Percentiles rank a stretch among this genome's conserved stretches.
phyloP scores from a whole-genome alignment of 345 rosid genomes.

The Corchorus capsularis region DNA sequence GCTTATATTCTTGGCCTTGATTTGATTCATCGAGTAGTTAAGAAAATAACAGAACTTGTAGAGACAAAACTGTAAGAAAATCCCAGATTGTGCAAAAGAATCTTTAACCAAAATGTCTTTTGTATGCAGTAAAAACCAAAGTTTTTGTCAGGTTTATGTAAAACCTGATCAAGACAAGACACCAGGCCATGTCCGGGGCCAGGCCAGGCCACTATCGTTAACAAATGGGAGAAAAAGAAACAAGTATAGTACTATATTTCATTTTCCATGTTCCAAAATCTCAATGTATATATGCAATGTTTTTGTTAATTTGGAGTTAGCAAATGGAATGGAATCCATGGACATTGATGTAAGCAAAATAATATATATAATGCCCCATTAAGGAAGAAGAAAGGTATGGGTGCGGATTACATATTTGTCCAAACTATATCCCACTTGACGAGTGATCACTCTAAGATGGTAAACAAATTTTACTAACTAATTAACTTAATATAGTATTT shows the following conservation, averaged over 20 bases:
- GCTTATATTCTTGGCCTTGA: neutral
- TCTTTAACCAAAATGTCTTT: constrained; percentile 7
- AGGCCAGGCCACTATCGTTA: neutral
- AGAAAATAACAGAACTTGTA: neutral
- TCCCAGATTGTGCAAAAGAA: neutral
- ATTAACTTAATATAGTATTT: neutral
- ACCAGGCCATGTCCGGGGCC: neutral
- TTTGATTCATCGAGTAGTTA: neutral
- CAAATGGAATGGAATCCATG: constrained; percentile 17
- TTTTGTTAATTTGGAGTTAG: neutral
- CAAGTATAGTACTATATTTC: neutral
- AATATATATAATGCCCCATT: neutral
- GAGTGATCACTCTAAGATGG: neutral
- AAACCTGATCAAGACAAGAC: constrained; percentile 15
- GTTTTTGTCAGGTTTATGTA: neutral
- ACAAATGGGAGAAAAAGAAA: neutral
- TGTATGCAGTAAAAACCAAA: constrained; percentile 4
- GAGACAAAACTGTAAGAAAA: constrained; percentile 4
- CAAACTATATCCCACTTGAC: neutral
- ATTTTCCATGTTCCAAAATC: constrained; percentile 5
- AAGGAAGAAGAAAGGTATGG: neutral
- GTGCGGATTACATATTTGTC: neutral
- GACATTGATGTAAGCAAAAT: constrained; percentile 3
- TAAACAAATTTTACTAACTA: neutral
- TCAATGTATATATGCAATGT: neutral